Base-by-base conservation (phyloP, 2,329 filamentous ascomycete species). In the Paracamarosporium sp. region DNA sequence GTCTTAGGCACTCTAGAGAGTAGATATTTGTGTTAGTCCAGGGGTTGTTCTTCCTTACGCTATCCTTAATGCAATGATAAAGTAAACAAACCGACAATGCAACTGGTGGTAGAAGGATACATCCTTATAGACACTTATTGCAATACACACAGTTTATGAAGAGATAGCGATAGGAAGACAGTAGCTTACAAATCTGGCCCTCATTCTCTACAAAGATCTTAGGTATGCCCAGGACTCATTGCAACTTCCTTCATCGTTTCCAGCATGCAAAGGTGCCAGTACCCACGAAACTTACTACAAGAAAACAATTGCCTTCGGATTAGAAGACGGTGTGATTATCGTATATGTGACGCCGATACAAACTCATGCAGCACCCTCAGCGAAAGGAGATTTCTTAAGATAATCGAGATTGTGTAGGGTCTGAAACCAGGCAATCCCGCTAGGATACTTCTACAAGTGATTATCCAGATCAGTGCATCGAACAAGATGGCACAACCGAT, bases 221-320 rank as follows among this genome's bases (percentile, higher is more conserved):
- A 0, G 78, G 71, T 7, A 80, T 81, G 1, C 79, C 79, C n/a
- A 83, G 47, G 1, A 69, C 65, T 30, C 71, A 62, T 45, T 65
- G 65, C 0, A 62, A 40, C 0, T 51, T 55, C 3, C 46, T 53
- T 36, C 65, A 71, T 11, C 64, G 69, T 50, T 75, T 71, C 64
- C 67, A 75, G 17, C 67, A 43, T 4, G 56, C 66, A 50, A 75
- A 75, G 22, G 61, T 31, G 36, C 68, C 46, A 8, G 74, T 55
- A 27, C 65, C 44, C 9, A 50, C 63, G 45, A 74, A 73, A 35
- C 72, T 70, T 38, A 61, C 53, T 27, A 66, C 64, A 3, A 74
- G 64, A 65, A 50, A 12, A 60, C 68, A 15, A 74, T 56, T 27
- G 73, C 71, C 22, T 66, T 61, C 2, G 67, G 40, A 41, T 65